Percentiles rank a stretch among this genome's conserved stretches.
These are phyloP conservation scores for Phytopythium montanum DNA, from an alignment of 352 stramenopile species.

Conservation along the genomic window DNA sequence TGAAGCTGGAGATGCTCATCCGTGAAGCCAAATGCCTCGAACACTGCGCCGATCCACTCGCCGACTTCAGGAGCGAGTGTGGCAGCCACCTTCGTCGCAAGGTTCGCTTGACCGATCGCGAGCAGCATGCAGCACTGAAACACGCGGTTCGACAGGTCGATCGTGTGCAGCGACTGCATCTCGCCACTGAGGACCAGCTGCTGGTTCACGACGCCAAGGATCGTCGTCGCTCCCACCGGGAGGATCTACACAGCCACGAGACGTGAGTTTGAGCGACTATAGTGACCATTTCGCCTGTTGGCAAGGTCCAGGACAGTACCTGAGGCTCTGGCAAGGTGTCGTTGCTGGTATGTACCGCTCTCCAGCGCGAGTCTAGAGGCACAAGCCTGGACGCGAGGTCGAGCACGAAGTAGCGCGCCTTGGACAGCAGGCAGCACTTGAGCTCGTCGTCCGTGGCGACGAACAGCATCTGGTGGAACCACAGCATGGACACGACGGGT, in stretches of 20 bases:
- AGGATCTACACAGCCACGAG: constrained; percentile 24
- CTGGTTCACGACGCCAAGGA: constrained; percentile 42
- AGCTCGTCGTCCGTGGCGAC: constrained; percentile 50
- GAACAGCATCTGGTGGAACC: constrained; percentile 73
- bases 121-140: constrained; percentile 69
- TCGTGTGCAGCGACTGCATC: constrained; percentile 39
- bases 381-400: constrained; percentile 44
- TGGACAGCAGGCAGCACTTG: constrained; percentile 64
- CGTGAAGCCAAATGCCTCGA: constrained; percentile 64
- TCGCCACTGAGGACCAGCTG: constrained; percentile 49
- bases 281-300: background rate
- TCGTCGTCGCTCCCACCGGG: constrained; percentile 35
- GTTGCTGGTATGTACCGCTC: constrained; percentile 12
- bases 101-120: constrained; percentile 38
- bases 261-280: background rate
- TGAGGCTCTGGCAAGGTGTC: constrained; percentile 43
- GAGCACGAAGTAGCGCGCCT: constrained; percentile 50
- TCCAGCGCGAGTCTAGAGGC: constrained; percentile 2
- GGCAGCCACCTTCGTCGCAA: constrained; percentile 39
- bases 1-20: constrained; percentile 32
- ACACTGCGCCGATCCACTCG: constrained; percentile 56
- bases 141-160: constrained; percentile 61
- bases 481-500: constrained; percentile 43
- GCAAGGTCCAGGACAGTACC: constrained; percentile 7
- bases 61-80: constrained; percentile 28